A percentile compares a stretch with the other conserved stretches of the same genome.
phyloP scores from a whole-genome alignment of 371 early-diverging fungal species.

The Batkoa obscura region DNA sequence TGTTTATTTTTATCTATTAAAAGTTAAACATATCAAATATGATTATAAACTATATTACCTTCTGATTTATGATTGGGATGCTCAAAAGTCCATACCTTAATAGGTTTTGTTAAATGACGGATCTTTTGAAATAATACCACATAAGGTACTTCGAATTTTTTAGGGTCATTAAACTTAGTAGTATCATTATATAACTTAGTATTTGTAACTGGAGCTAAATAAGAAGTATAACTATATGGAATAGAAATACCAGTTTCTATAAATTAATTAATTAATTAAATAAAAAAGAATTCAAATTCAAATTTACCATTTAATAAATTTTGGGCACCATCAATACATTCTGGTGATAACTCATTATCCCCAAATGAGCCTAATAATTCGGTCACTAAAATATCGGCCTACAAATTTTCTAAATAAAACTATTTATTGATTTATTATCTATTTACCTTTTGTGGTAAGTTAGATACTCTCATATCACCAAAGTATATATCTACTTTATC shows the following conservation, averaged over 20 bases:
- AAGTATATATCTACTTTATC: constrained; percentile 60
- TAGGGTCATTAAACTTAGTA: constrained; percentile 63
- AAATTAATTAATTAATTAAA: constrained; percentile 6
- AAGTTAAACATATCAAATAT: no score
- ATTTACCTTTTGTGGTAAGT: constrained; percentile 39
- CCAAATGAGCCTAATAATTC: constrained; percentile 89
- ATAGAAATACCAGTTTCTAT: constrained; percentile 66
- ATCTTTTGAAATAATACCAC: constrained; percentile 78
- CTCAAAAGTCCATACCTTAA: constrained; percentile 59
- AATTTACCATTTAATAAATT: constrained; percentile 45
- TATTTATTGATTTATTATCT: no score
- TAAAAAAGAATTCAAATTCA: constrained; percentile 11
- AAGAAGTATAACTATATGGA: constrained; percentile 62
- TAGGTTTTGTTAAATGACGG: constrained; percentile 37
- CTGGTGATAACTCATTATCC: constrained; percentile 93
- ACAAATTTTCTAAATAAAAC: constrained; percentile 3
- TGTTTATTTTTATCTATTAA: constrained; percentile 39
- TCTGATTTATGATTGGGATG: constrained; percentile 62
- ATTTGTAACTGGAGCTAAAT: constrained; percentile 70
- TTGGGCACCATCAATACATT: constrained; percentile 86
- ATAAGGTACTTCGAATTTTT: constrained; percentile 73
- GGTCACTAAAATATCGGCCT: constrained; percentile 75
- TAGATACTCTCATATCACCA: constrained; percentile 81
- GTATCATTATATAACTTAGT: constrained; percentile 69
- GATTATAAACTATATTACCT: no score